Evolutionary conservation across 345 rosid species (phyloP).

Genomic region (Eucalyptus polybractea): DNA sequence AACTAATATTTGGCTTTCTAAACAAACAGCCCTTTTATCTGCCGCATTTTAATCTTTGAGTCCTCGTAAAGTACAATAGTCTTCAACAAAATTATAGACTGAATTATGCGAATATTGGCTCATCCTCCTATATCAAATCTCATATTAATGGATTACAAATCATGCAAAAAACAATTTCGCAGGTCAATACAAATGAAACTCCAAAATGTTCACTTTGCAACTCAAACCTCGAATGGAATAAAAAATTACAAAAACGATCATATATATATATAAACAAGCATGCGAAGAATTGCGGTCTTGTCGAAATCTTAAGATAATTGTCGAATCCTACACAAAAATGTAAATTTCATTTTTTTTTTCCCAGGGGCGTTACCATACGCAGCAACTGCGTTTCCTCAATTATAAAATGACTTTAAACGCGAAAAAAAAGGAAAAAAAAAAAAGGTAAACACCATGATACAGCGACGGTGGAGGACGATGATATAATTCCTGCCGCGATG

Average conservation of each 20-base stretch:
- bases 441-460: not conserved
- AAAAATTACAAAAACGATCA: not conserved
- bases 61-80: too few relatives aligned
- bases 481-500: not conserved
- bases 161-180: not conserved
- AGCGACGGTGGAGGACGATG: not conserved
- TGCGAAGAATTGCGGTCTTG: not conserved
- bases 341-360: not conserved
- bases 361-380: not conserved
- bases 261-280: too few relatives aligned
- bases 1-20: not conserved
- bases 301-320: not conserved
- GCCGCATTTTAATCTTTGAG: not conserved
- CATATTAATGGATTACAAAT: not conserved
- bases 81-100: too few relatives aligned
- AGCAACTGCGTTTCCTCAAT: not conserved
- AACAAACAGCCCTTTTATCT: not conserved
- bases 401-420: not conserved
- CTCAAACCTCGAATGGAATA: not conserved
- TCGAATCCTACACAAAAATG: not conserved
- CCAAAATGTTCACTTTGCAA: not conserved
- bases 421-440: fast-evolving
- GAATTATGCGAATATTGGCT: too few relatives aligned
- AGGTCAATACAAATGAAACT: not conserved
- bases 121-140: not conserved